Evolutionary conservation across 257 asterid genomes (phyloP).

Genomic region (Nicotiana benthamiana): DNA sequence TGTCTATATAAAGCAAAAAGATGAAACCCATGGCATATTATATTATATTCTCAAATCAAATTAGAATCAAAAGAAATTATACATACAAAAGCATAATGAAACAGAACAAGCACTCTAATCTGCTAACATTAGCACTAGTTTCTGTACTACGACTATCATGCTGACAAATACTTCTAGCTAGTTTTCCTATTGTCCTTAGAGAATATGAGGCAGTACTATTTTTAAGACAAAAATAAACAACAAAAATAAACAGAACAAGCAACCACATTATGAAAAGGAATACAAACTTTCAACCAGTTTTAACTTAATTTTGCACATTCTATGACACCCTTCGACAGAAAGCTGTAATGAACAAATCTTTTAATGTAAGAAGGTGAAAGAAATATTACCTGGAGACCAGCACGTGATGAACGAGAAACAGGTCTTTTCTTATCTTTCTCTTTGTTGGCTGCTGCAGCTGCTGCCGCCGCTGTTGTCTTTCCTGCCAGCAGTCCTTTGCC

Average conservation of each 20-base stretch:
- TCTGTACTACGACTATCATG: too few relatives aligned
- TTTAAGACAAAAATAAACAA: too few relatives aligned
- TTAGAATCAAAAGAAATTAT: too few relatives aligned
- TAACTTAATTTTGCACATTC: neutral
- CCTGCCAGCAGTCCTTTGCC: constrained; percentile 95
- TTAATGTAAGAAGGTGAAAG: neutral
- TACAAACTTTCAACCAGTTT: neutral
- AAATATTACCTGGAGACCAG: constrained; percentile 75
- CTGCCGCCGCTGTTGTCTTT: constrained; percentile 79
- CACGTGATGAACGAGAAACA: constrained; percentile 78
- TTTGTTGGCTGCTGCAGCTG: constrained; percentile 58
- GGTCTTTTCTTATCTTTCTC: constrained; percentile 86
- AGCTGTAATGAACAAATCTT: neutral
- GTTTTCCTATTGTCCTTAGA: too few relatives aligned
- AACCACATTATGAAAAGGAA: neutral
- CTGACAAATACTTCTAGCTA: too few relatives aligned
- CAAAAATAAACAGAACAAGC: neutral
- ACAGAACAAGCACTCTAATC: neutral
- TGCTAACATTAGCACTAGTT: too few relatives aligned
- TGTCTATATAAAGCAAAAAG: too few relatives aligned
- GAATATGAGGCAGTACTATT: too few relatives aligned
- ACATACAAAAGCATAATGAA: neutral
- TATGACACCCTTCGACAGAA: neutral
- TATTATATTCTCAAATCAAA: neutral
- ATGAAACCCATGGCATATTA: neutral